These are phyloP conservation scores for Geum urbanum DNA, from an alignment of 306 rosid genomes.

Conservation along the genomic window DNA sequence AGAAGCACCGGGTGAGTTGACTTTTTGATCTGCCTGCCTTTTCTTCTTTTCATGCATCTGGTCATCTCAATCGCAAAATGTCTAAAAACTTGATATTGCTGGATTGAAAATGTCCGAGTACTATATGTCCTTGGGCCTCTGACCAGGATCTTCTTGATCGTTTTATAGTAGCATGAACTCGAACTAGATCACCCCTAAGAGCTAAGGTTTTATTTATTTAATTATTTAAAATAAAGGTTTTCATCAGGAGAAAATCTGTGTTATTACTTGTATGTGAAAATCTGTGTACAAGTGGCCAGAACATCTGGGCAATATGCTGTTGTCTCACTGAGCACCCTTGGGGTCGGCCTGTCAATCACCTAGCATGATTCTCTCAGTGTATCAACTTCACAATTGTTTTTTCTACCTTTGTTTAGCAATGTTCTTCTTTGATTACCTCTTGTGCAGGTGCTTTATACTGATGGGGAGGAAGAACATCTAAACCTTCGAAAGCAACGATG, in stretches of 20 bases:
- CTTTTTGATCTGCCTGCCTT: conserved; percentile 5
- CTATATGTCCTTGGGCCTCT: conserved; percentile 18
- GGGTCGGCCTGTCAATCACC: background rate
- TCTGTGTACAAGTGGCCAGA: background rate
- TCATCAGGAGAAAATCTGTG: no score
- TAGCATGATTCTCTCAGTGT: background rate
- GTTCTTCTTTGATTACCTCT: background rate
- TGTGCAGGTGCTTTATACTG: conserved; percentile 52
- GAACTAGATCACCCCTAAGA: background rate
- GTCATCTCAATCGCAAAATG: background rate
- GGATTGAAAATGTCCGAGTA: no score
- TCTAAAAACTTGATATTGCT: background rate
- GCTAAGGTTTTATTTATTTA: no score
- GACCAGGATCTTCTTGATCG: conserved; percentile 21
- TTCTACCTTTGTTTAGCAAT: conserved; percentile 3
- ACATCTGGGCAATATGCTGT: background rate
- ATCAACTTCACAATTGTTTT: conserved; percentile 10
- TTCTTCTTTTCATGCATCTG: background rate
- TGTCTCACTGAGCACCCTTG: background rate
- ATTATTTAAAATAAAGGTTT: no score
- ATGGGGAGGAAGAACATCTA: conserved; percentile 56
- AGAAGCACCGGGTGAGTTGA: conserved; percentile 58
- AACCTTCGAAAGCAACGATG: conserved; percentile 57
- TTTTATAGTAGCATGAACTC: conserved; percentile 16
- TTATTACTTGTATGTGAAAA: no score